phyloP scores from a whole-genome alignment of 345 rosid genomes.

The Aegle marmelos region DNA sequence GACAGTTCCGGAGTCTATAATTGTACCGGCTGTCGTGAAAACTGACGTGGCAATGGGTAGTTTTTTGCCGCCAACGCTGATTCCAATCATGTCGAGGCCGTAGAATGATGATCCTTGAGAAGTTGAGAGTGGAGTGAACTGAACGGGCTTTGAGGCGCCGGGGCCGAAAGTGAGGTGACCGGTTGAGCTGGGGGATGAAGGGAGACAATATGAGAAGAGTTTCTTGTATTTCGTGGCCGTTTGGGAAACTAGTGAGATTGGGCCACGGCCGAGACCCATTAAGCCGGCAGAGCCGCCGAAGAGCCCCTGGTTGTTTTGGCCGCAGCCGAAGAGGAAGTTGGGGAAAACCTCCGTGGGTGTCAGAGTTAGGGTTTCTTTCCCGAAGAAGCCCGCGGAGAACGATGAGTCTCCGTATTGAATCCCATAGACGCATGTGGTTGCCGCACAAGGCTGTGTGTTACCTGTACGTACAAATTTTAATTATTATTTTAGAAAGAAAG shows the following conservation, averaged over 20 bases:
- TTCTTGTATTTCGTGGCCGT: constrained; percentile 22
- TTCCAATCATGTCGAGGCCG: neutral
- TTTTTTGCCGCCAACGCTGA: neutral
- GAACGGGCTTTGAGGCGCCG: neutral
- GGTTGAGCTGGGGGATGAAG: neutral
- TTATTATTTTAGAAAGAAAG: too few relatives aligned
- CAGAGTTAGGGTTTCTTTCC: constrained; percentile 52
- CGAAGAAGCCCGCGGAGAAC: constrained; percentile 56
- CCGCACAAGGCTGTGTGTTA: constrained; percentile 35
- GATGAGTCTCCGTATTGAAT: constrained; percentile 82
- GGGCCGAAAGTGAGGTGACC: neutral
- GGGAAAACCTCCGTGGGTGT: constrained; percentile 40
- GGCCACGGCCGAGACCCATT: constrained; percentile 73
- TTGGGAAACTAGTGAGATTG: constrained; percentile 62
- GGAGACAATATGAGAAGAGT: neutral
- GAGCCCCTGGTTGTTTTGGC: constrained; percentile 68
- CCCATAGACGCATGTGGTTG: constrained; percentile 59
- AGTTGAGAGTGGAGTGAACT: neutral
- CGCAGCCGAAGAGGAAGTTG: constrained; percentile 65
- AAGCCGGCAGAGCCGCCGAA: constrained; percentile 65
- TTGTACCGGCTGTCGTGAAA: neutral
- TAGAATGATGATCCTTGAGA: neutral
- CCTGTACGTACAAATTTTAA: constrained; percentile 28
- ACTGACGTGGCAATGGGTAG: neutral
- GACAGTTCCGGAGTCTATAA: neutral